Base-by-base conservation (phyloP, 129 eudicot species). In the Arctium minus region DNA sequence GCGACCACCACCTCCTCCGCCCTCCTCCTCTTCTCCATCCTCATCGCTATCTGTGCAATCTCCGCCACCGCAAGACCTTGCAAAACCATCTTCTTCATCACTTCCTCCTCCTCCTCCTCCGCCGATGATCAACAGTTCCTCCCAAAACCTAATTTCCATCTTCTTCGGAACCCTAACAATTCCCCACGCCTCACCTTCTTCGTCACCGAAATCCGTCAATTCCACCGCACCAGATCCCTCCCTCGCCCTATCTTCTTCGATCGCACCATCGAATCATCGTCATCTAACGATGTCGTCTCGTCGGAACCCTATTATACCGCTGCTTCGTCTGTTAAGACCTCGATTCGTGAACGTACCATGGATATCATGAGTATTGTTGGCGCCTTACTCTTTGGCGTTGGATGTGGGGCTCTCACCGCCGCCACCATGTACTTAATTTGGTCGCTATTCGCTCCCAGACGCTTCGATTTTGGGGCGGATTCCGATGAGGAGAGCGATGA, bases 371-470 rank as follows among this genome's bases (percentile, higher is more conserved):
- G 97, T 73, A 89, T 92, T 1, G 94, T 92, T 8, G 96, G 89
- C 2, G 95, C 97, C 8, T 80, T 94, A 60, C 89, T 94, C 0
- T 91, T 94, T 35, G 98, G 98, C 11, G 96, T 93, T 35, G 97
- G 94, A 0, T 94, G 94, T 22, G 97, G 98, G 9, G 97, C 92
- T 5, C 85, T 94, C 35, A 89, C 94, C 37, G 97, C 94, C 6
- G 96, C 89, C 1, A 91, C 91, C 1, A 91, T 94, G 97, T 92
- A 91, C 86, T 73, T 92, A 39, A 22, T 94, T 12, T 94, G 97
- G 97, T 89, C 97, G 0, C 70, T 94, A 42, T 92, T 91, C 30
- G 82, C 86, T 0, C 89, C 88, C 1, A 13, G 83, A 7, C 72
- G 88, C 6, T 88, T 86, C 29, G 91, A 85, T 31, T 89, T 67